These are phyloP conservation scores for Alnus rubra DNA, from an alignment of 306 rosid species.

Conservation along the genomic window DNA sequence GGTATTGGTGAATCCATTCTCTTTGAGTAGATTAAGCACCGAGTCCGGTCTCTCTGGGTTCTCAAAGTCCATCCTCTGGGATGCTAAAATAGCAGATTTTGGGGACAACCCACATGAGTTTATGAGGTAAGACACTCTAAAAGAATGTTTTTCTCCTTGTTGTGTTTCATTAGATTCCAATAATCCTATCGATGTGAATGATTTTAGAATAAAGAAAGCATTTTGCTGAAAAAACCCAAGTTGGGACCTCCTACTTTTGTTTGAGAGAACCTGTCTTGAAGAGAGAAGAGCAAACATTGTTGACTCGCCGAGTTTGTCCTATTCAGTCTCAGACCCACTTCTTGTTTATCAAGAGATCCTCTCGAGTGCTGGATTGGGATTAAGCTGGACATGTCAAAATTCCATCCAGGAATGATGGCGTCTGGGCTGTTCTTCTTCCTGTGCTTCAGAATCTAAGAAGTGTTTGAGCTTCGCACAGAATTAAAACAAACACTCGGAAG, in stretches of 20 bases:
- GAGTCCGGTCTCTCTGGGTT: conserved; percentile 24
- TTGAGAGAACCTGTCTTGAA: background rate
- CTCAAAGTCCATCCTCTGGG: conserved; percentile 4
- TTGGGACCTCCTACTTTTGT: background rate
- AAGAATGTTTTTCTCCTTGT: conserved; percentile 1
- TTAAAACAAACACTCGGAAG: too few relatives aligned
- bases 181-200: background rate
- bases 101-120: conserved; percentile 41
- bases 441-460: too few relatives aligned
- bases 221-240: background rate
- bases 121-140: conserved; percentile 36
- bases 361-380: too few relatives aligned
- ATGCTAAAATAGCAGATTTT: conserved; percentile 22
- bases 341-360: too few relatives aligned
- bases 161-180: background rate
- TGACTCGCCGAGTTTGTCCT: background rate
- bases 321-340: background rate
- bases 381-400: too few relatives aligned
- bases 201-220: background rate
- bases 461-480: too few relatives aligned
- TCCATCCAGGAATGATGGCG: too few relatives aligned
- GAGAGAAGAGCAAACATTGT: background rate
- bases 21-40: conserved; percentile 24
- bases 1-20: conserved; percentile 21
- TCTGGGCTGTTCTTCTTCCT: too few relatives aligned